Percentiles rank a stretch among this genome's conserved stretches.
Evolutionary conservation across 2,329 filamentous ascomycete species (phyloP).

Genomic region (Cladorrhinum sp.): DNA sequence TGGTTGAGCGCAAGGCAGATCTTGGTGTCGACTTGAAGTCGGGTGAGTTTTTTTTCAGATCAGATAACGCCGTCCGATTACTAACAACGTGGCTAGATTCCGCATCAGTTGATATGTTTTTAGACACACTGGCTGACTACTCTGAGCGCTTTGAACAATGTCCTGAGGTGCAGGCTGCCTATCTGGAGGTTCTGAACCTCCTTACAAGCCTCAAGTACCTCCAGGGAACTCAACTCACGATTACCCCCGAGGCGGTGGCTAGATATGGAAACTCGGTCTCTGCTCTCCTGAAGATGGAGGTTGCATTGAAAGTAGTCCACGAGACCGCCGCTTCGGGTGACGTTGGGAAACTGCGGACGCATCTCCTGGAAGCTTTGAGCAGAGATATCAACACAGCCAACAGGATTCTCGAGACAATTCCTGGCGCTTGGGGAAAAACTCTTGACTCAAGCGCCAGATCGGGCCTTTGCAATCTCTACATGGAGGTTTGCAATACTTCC

Average conservation of each 20-base stretch:
- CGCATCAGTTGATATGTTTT: conserved; percentile 1
- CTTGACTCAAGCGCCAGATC: conserved; percentile 4
- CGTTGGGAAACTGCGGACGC: conserved; percentile 24
- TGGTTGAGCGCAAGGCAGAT: conserved; percentile 52
- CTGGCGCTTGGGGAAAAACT: conserved; percentile 29
- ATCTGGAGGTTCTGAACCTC: conserved; percentile 46
- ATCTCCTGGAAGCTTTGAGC: conserved; percentile 38
- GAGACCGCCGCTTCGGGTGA: conserved; percentile 26
- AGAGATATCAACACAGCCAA: conserved; percentile 41
- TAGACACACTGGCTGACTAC: conserved; percentile 10
- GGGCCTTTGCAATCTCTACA: conserved; percentile 41
- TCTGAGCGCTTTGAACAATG: conserved; percentile 22
- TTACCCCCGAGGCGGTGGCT: background rate
- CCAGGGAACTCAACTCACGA: conserved; percentile 19
- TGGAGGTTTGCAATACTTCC: conserved; percentile 39
- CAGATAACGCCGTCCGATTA: too few relatives aligned
- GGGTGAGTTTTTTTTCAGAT: too few relatives aligned
- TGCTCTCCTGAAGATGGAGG: conserved; percentile 29
- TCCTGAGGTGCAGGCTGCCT: conserved; percentile 44
- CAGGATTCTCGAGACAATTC: conserved; percentile 40
- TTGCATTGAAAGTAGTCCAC: conserved; percentile 37
- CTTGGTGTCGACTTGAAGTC: conserved; percentile 43
- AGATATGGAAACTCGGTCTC: conserved; percentile 5
- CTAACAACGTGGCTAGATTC: conserved; percentile 12
- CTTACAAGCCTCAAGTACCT: conserved; percentile 33